Percentiles rank a stretch among this genome's conserved stretches.
Evolutionary conservation across 441 rosid species (phyloP).

Genomic region (Croton laevigatus): DNA sequence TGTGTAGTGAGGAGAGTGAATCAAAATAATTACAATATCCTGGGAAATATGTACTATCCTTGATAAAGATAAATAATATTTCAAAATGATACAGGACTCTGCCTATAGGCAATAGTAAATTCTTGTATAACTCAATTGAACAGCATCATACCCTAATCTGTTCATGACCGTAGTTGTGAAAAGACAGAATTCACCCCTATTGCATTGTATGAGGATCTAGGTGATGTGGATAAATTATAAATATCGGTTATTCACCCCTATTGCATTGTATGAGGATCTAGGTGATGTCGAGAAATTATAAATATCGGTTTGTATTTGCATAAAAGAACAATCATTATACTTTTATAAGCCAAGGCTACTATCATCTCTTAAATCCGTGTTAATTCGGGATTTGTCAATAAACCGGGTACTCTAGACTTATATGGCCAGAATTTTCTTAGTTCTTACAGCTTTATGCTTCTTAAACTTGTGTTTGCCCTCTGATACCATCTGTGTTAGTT

Average conservation of each 20-base stretch:
- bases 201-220: not conserved
- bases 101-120: not conserved
- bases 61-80: not conserved
- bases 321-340: not conserved
- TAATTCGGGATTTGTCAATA: not conserved
- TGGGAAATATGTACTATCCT: no score
- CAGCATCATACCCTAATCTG: not conserved
- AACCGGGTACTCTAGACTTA: not conserved
- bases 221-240: no score
- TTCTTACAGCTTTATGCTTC: not conserved
- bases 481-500: not conserved
- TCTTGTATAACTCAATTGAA: not conserved
- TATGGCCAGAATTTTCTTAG: not conserved
- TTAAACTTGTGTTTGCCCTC: not conserved
- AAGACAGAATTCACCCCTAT: not conserved
- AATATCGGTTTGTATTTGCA: not conserved
- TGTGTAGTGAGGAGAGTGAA: no score
- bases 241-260: not conserved
- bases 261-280: not conserved
- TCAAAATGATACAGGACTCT: not conserved
- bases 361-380: not conserved
- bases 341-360: not conserved
- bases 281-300: not conserved
- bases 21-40: no score
- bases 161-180: not conserved